Evolutionary conservation across 345 rosid species (phyloP).

Genomic region (sweet orange (Citrus sinensis)): DVS_A1.0 CM039162.1:29136501-29137000

Average conservation of each 20-base stretch:
- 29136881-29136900: slow-evolving; percentile 18
- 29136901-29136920: neutral
- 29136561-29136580: too few relatives aligned
- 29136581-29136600: neutral
- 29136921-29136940: slow-evolving; percentile 1
- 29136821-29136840: neutral
- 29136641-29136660: slow-evolving; percentile 36
- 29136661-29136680: slow-evolving; percentile 39
- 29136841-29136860: neutral
- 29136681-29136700: slow-evolving; percentile 48
- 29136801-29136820: slow-evolving; percentile 7
- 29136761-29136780: slow-evolving; percentile 47
- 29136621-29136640: slow-evolving; percentile 37
- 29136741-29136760: slow-evolving; percentile 11
- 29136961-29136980: neutral
- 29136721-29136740: slow-evolving; percentile 5
- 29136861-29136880: neutral
- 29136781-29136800: slow-evolving; percentile 59
- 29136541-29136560: too few relatives aligned
- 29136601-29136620: slow-evolving; percentile 36
- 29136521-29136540: too few relatives aligned
- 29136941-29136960: slow-evolving; percentile 20
- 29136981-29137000: neutral
- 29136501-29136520: too few relatives aligned
- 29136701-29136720: slow-evolving; percentile 41